Base-by-base conservation (phyloP, 768 basidiomycete genomes). In the Boletus eberwhitei region DNA sequence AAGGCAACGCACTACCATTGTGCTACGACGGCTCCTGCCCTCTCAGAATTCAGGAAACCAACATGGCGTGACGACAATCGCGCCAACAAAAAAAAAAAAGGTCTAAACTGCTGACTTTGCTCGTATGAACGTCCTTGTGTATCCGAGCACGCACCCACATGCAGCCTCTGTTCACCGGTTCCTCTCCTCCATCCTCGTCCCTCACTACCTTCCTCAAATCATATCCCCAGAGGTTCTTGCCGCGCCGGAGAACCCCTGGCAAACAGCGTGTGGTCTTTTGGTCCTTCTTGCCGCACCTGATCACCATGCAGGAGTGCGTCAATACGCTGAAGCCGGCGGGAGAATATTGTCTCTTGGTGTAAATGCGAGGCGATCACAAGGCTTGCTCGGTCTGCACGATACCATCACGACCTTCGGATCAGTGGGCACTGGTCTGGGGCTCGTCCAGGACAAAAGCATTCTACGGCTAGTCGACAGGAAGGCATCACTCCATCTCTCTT, bases 181-280 rank as follows among this genome's bases (percentile, higher is more conserved):
- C 1, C 79, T 93, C 17, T 76, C 79, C 31, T 65, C 77, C 3
- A 62, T 88, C 29, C 82, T 96, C 19, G 64, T 78, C 14, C 86
- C 91, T 0, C 79, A 86, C 66, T 95, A 94, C 68, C 83, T 89
- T 13, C 84, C 96, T 40, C 90, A 91, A 55, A 69, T 82, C 16
- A 77, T 93, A 48, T 74, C 83, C 0, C 76, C 78, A 12, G 72
- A 80, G 38, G 67, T 79, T 2, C 73, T 98, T 6, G 71, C 76
- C 1, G 73, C 77, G 0, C 86, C 76, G 11, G 74, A 79, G 1
- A 84, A 87, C 42, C 93, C 94, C 19, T 98, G 94, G 95, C 69
- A 81, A 36, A 64, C 74, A 7, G 78, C 80, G 11, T 95, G 92
- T 65, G 86, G 87, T 3, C 75, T 96, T 2, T 80, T 98, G 17